Base-by-base conservation (phyloP, 2,329 filamentous ascomycete genomes). In the Verticillium nonalfalfae region DNA sequence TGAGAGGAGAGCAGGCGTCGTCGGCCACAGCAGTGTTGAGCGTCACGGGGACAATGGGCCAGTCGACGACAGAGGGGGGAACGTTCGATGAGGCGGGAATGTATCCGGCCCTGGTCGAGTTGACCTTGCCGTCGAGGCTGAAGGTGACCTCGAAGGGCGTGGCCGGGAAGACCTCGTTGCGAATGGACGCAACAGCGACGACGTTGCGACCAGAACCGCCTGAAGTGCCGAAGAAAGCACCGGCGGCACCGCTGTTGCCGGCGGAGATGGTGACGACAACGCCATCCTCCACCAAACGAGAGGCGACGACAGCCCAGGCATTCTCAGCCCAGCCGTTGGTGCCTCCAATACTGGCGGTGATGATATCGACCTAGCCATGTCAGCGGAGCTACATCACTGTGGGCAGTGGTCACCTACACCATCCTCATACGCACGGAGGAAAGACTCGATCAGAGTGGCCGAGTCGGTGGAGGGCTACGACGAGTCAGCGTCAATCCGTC, bases 241-340 rank as follows among this genome's bases (percentile, higher is more conserved):
- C 82, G 15, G 71, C 68, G 18, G 70, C 70, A 31, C 82, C 81
- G 38, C 78, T 75, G 60, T 85, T 85, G n/a, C 82, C 81, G 6
- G 79, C 80, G 1, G 81, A 77, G 36, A 83, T 77, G n/a, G 78
- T 76, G 35, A 82, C 75, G 10, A 82, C 76, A 1, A 83, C 72
- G n/a, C 81, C 81, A 33, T 75, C 69, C 14, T 78, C 58, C 3
- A 59, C 58, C 15, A 59, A 40, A 39, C 58, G 58, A 3, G 58
- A 59, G 40, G 58, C 58, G 14, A 59, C 40, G 4, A 52, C 58
- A 34, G 40, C 40, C 58, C 50, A 52, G n/a, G 33, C 39, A 21
- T 59, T 59, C 38, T 59, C 33, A n/a, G 35, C 39, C 40, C 50
- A 59, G 15, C 58, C 40, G 50, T 54, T 59, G 58, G 58, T 26